Base-by-base conservation (phyloP, 1,284 basidiomycete species). In the Ustilago nuda region DNA sequence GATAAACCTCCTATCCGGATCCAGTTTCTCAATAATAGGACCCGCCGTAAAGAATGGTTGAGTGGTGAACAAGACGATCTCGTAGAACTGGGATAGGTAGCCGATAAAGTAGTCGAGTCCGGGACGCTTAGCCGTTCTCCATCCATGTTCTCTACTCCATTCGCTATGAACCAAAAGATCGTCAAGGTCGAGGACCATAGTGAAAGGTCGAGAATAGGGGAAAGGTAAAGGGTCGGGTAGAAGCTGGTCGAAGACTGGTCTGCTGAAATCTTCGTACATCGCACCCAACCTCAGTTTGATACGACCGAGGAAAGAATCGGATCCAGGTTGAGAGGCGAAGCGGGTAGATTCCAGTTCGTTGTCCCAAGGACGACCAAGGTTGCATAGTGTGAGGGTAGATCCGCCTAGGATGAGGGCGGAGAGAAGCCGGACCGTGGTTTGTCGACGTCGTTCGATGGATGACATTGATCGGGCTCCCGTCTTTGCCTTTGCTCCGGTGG, bases 81-180 rank as follows among this genome's bases (percentile, higher is more conserved):
- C 96, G 87, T 94, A 99, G 87, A 98, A 98, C 84, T 98, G 95
- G 0, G 94, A 94, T 50, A 99, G 89, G 87, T 99, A 98, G 37
- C 91, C 95, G 56, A 99, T 89, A 90, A 98, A 99, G 87, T 98
- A 98, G 86, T 99, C 97, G 9, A 96, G 92, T 3, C 97, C 97
- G 1, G 96, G 96, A 58, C 97, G 91, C 73, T 88, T 88, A 2
- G 87, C 87, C 4, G 87, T 88, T 13, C 87, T 79, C 87, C 87
- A 88, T 8, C 87, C 87, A 54, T 87, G 82, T 43, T 87, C 84
- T 19, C 87, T 75, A 8, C 69, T 64, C 96, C 96, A 99, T 2
- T 91, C 92, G 15, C 93, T 95, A 35, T 93, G 92, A 23, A 98
- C 90, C 19, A 99, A 89, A 27, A 99, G 89, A 83, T 97, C 95